Evolutionary conservation across 169 alveolate species (phyloP).

Genomic region (Eimeria praecox): DNA sequence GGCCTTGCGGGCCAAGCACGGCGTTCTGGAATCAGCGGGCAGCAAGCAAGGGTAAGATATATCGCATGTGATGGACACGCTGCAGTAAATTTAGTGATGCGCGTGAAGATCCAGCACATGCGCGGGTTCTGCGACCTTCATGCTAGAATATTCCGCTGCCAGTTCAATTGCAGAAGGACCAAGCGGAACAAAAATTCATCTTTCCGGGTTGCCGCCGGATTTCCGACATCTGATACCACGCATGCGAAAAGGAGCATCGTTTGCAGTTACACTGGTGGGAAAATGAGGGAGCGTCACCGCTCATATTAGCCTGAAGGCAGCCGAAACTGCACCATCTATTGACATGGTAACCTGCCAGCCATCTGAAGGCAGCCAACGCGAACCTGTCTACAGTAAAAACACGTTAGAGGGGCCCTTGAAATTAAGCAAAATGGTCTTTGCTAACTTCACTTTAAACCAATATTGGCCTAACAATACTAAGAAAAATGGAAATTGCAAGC

Average conservation of each 20-base stretch:
- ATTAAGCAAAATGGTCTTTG: neutral
- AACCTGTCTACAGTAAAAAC: neutral
- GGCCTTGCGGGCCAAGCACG: neutral
- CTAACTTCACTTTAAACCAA: neutral
- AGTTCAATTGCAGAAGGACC: neutral
- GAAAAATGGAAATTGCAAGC: too few species aligned
- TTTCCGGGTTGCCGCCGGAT: neutral
- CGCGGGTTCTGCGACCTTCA: neutral
- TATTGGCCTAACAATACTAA: too few species aligned
- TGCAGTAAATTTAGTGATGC: too few species aligned
- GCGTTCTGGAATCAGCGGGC: neutral
- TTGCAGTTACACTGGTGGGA: neutral
- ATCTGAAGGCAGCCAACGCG: neutral
- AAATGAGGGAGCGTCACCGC: neutral
- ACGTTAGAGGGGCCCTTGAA: neutral
- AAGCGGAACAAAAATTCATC: neutral
- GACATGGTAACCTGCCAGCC: neutral
- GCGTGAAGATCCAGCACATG: too few species aligned
- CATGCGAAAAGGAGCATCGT: neutral
- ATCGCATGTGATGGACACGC: too few species aligned
- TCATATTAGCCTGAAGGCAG: neutral
- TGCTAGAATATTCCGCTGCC: neutral
- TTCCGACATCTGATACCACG: neutral
- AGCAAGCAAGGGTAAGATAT: neutral
- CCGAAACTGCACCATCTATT: neutral